phyloP scores from a whole-genome alignment of 345 rosid genomes.

The Aurinia saxatilis region DNA sequence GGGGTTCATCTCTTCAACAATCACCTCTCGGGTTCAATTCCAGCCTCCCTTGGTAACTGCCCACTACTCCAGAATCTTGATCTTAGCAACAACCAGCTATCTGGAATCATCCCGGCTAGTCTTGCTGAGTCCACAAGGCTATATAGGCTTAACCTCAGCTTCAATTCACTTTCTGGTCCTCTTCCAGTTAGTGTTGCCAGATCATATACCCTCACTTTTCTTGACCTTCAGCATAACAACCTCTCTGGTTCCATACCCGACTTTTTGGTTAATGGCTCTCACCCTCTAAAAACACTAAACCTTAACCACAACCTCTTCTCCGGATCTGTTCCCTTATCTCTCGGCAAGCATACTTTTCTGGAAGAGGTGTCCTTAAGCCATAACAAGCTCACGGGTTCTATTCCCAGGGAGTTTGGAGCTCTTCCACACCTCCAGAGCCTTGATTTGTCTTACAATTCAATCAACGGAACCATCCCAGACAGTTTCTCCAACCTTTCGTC shows the following conservation, averaged over 20 bases:
- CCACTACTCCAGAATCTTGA: conserved; percentile 65
- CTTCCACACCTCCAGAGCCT: conserved; percentile 45
- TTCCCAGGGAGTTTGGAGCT: conserved; percentile 47
- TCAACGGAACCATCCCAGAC: conserved; percentile 65
- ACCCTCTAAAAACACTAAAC: conserved; percentile 35
- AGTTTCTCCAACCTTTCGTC: conserved; percentile 52
- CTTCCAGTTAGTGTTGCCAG: conserved; percentile 45
- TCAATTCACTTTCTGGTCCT: conserved; percentile 53
- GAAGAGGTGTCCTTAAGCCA: conserved; percentile 51
- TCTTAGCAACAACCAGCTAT: conserved; percentile 57
- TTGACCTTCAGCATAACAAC: conserved; percentile 68
- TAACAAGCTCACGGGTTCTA: conserved; percentile 51
- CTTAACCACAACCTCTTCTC: conserved; percentile 50
- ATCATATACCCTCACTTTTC: conserved; percentile 48
- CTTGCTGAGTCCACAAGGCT: conserved; percentile 65
- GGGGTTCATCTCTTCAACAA: conserved; percentile 92
- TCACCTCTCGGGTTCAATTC: conserved; percentile 72
- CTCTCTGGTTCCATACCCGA: conserved; percentile 70
- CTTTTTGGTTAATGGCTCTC: conserved; percentile 34
- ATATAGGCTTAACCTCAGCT: conserved; percentile 62
- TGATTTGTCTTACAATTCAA: conserved; percentile 65
- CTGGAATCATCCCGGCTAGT: conserved; percentile 53
- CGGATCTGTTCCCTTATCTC: conserved; percentile 48
- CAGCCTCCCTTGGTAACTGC: conserved; percentile 65
- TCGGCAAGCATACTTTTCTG: conserved; percentile 43